A percentile compares a stretch with the other conserved stretches of the same genome.
These are phyloP conservation scores for Penicillium bialowiezense DNA, from an alignment of 495 filamentous ascomycete species.

Conservation along the genomic window DNA sequence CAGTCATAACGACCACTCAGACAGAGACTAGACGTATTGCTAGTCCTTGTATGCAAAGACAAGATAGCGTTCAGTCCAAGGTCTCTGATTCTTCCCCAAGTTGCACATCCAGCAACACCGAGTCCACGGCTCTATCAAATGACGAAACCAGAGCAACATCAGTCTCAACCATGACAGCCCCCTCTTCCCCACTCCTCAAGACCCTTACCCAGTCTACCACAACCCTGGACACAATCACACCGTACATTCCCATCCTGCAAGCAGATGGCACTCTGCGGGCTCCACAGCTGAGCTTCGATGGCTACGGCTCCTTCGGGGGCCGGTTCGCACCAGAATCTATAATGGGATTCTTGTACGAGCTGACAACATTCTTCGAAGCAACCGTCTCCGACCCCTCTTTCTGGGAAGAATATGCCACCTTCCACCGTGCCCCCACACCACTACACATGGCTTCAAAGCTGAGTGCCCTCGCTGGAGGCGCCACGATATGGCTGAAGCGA, in stretches of 20 bases:
- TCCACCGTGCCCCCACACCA: conserved; percentile 22
- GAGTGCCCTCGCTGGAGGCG: conserved; percentile 21
- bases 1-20: no score
- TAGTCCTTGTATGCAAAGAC: background rate
- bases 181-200: conserved; percentile 8
- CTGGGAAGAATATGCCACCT: conserved; percentile 27
- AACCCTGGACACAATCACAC: conserved; percentile 11
- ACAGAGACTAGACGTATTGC: conserved; percentile 3
- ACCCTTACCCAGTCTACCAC: conserved; percentile 6
- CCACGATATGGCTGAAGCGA: conserved; percentile 35
- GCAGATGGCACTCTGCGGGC: conserved; percentile 20
- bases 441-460: conserved; percentile 27
- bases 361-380: conserved; percentile 29
- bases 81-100: background rate
- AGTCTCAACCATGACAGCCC: conserved; percentile 14
- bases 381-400: conserved; percentile 28
- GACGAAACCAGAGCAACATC: conserved; percentile 14
- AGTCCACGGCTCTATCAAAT: conserved; percentile 10
- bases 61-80: background rate
- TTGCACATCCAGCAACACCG: conserved; percentile 9
- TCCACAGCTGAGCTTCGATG: conserved; percentile 22
- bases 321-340: conserved; percentile 33
- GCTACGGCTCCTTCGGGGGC: conserved; percentile 32
- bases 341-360: conserved; percentile 28
- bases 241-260: conserved; percentile 26